Evolutionary conservation across 352 stramenopile species (phyloP).

Genomic region (Globisporangium abappressorium): DNA sequence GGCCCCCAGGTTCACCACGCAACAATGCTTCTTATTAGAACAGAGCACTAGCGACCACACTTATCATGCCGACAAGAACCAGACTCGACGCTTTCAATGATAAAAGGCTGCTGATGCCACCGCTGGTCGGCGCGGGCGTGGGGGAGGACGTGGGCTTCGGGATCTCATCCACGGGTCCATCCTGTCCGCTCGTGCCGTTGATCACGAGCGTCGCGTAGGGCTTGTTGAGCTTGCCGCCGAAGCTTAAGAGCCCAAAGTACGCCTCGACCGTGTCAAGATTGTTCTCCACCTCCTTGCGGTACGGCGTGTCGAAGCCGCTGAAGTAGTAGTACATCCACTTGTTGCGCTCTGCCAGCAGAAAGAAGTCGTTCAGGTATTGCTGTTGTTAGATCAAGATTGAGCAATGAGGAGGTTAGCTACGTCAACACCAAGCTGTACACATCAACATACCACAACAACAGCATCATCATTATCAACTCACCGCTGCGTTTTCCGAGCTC

Average conservation of each 20-base stretch:
- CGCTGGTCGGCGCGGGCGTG: constrained; percentile 1
- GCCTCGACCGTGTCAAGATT: constrained; percentile 47
- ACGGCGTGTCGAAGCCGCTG: constrained; percentile 29
- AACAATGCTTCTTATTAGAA: background rate
- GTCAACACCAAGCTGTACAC: too few species aligned
- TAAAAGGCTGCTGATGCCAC: background rate
- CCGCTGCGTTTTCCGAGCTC: constrained; percentile 30
- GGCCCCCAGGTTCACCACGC: background rate
- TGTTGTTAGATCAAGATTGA: background rate
- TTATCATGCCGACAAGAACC: background rate
- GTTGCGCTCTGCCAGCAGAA: constrained; percentile 39
- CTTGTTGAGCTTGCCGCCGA: constrained; percentile 18
- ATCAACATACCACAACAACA: background rate
- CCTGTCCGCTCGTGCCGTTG: constrained; percentile 16
- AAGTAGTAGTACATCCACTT: constrained; percentile 36
- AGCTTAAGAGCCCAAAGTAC: constrained; percentile 61
- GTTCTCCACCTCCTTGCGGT: constrained; percentile 20
- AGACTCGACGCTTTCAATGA: background rate
- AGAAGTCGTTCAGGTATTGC: constrained; percentile 65
- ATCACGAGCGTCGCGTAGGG: constrained; percentile 18
- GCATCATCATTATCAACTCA: background rate
- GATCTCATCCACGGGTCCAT: constrained; percentile 8
- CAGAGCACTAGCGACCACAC: background rate
- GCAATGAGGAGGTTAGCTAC: background rate
- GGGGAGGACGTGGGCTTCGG: constrained; percentile 3